These are phyloP conservation scores for Aspergillus carlsbadensis DNA, from an alignment of 495 filamentous ascomycete species.

Conservation along the genomic window DNA sequence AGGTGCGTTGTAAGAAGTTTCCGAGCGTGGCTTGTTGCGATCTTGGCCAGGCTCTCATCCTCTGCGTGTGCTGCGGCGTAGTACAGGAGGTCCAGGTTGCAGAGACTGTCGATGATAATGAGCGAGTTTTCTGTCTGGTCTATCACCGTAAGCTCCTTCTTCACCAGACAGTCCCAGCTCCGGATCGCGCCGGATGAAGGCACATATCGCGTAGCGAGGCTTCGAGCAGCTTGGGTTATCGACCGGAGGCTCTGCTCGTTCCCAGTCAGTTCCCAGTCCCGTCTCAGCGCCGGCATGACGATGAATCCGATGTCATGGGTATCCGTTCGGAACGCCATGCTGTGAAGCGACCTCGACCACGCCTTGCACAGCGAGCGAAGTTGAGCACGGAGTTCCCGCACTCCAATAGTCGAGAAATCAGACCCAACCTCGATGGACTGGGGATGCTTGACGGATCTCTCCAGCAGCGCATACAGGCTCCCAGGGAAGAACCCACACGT, in stretches of 20 bases:
- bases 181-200: conserved; percentile 35
- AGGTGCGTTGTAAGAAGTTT: conserved; percentile 31
- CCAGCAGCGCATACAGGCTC: conserved; percentile 29
- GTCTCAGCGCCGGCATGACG: conserved; percentile 28
- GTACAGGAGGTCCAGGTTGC: conserved; percentile 42
- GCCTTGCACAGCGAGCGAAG: conserved; percentile 11
- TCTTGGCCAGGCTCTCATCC: conserved; percentile 21
- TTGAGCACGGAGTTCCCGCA: neutral
- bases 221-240: conserved; percentile 32
- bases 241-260: conserved; percentile 27
- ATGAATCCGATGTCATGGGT: conserved; percentile 50
- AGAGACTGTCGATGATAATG: conserved; percentile 48
- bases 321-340: conserved; percentile 29
- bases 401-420: neutral
- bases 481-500: conserved; percentile 47
- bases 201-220: conserved; percentile 35
- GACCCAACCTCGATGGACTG: neutral
- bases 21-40: conserved; percentile 38
- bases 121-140: conserved; percentile 31
- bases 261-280: conserved; percentile 33
- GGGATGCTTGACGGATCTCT: conserved; percentile 31
- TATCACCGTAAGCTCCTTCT: conserved; percentile 20
- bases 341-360: conserved; percentile 20
- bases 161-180: conserved; percentile 35
- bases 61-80: conserved; percentile 36